Conservation (phyloP, 352 stramenopile genomes). For the Phytophthora pinifolia region DNA sequence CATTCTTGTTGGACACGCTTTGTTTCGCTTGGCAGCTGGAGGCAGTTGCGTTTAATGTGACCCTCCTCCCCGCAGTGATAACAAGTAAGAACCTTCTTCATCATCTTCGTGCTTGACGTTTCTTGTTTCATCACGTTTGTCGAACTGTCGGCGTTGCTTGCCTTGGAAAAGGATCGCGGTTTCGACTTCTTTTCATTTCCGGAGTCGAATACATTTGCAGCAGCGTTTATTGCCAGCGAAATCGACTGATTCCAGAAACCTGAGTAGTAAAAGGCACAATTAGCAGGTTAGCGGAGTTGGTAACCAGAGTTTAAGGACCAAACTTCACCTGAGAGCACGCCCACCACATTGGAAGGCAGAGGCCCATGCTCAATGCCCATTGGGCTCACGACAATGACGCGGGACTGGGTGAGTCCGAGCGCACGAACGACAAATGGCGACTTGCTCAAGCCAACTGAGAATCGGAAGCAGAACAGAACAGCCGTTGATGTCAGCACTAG, state of each 20-base stretch:
- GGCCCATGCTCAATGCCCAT: constrained; percentile 30
- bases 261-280: constrained; percentile 1
- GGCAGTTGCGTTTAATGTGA: constrained; percentile 18
- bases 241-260: constrained; percentile 32
- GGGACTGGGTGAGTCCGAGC: constrained; percentile 23
- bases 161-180: background rate
- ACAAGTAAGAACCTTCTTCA: constrained; percentile 14
- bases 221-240: constrained; percentile 23
- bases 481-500: background rate
- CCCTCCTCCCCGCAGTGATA: constrained; percentile 17
- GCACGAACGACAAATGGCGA: constrained; percentile 29
- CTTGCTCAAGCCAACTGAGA: constrained; percentile 26
- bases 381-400: constrained; percentile 31
- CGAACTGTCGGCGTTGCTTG: background rate
- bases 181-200: background rate
- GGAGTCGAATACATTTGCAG: constrained; percentile 2
- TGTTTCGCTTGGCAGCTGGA: constrained; percentile 14
- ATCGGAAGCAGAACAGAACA: too few species aligned
- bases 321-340: constrained; percentile 26
- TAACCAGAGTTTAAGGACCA: background rate
- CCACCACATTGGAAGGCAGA: constrained; percentile 32
- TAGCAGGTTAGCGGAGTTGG: too few species aligned
- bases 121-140: constrained; percentile 1
- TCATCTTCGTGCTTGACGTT: background rate
- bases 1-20: too few species aligned